Evolutionary conservation across 208 protist genomes (phyloP).

Genomic region (Acanthamoeba castellanii): DNA sequence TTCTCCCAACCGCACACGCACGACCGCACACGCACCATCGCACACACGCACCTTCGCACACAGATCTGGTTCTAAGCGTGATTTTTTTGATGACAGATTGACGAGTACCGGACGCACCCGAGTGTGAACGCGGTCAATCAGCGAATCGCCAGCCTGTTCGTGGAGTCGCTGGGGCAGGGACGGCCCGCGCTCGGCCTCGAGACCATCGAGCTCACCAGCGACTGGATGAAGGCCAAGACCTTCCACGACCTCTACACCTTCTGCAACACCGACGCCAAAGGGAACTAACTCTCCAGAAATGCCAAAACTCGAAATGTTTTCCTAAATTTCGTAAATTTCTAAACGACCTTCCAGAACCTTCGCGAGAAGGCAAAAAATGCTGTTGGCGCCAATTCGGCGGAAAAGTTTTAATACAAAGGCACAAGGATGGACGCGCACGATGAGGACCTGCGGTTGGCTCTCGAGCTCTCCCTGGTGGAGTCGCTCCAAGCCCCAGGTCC

Average conservation of each 20-base stretch:
- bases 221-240: slow-evolving; percentile 54
- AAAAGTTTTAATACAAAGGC: too few species aligned
- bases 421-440: too few species aligned
- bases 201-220: background rate
- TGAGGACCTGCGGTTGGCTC: too few species aligned
- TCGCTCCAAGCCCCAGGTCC: too few species aligned
- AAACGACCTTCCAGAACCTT: too few species aligned
- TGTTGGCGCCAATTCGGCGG: too few species aligned
- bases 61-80: too few species aligned
- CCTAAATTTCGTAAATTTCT: too few species aligned
- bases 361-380: too few species aligned
- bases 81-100: slow-evolving; percentile 2
- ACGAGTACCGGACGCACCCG: slow-evolving; percentile 53
- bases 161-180: slow-evolving; percentile 35
- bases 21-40: background rate
- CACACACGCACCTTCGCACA: background rate
- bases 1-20: background rate
- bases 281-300: too few species aligned
- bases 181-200: background rate
- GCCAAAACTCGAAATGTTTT: too few species aligned
- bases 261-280: background rate
- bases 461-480: too few species aligned
- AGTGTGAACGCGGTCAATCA: slow-evolving; percentile 67
- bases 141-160: slow-evolving; percentile 40
- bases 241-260: slow-evolving; percentile 70